Conservation (phyloP, 306 rosid genomes). For the Hylodesmum podocarpum region DNA sequence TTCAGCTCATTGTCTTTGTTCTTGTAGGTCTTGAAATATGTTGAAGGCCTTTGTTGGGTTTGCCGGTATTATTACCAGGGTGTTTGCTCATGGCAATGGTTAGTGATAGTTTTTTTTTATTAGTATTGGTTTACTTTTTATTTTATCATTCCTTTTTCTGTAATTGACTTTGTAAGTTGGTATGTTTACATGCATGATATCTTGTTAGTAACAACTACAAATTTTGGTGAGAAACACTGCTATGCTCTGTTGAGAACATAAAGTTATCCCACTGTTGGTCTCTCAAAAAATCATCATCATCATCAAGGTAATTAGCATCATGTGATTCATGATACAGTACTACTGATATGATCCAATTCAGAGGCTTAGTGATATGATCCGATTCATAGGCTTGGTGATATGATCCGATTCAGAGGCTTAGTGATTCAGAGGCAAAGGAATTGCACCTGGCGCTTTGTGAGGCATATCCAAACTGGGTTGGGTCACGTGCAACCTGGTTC, state of each 20-base stretch:
- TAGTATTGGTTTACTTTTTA: neutral
- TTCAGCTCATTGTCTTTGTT: conserved; percentile 12
- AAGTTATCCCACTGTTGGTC: conserved; percentile 8
- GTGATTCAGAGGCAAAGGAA: no score
- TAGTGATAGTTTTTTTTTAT: conserved; percentile 18
- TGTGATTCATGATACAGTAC: no score
- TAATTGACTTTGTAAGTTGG: neutral
- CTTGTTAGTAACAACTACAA: neutral
- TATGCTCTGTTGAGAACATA: neutral
- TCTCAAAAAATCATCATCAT: neutral
- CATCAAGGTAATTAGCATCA: no score
- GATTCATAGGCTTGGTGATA: no score
- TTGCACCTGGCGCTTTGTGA: no score
- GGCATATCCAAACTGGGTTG: no score
- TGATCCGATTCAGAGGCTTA: no score
- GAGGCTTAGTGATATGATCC: no score
- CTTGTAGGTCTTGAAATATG: conserved; percentile 72
- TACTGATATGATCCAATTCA: no score
- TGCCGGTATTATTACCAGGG: conserved; percentile 82
- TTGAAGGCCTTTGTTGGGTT: conserved; percentile 88
- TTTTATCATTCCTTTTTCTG: neutral
- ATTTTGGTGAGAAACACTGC: neutral
- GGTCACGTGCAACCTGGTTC: no score
- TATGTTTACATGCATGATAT: neutral
- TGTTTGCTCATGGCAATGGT: conserved; percentile 88